These are phyloP conservation scores for Brettanomyces anomalus DNA, from an alignment of 805 yeast species.

Conservation along the genomic window DNA sequence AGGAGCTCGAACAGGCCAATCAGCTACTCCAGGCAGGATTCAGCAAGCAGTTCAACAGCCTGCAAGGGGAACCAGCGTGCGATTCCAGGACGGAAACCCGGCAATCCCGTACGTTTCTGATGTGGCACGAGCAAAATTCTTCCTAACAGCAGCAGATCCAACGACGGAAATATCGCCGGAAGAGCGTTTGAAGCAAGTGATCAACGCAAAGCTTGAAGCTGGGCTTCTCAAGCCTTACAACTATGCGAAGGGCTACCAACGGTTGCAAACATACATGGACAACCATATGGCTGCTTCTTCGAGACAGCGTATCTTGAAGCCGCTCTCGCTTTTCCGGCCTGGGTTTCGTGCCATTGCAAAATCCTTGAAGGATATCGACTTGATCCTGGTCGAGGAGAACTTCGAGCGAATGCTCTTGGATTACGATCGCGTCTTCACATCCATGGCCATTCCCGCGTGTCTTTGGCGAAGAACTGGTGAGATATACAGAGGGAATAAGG, in stretches of 20 bases:
- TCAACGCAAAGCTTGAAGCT: constrained; percentile 89
- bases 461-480: constrained; percentile 97
- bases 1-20: no score
- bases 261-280: constrained; percentile 87
- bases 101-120: constrained; percentile 38
- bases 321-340: constrained; percentile 78
- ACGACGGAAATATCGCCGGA: constrained; percentile 91
- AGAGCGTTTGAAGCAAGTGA: constrained; percentile 85
- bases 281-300: constrained; percentile 80
- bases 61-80: no score
- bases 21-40: no score
- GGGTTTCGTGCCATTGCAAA: constrained; percentile 91
- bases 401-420: constrained; percentile 90
- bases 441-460: constrained; percentile 98
- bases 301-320: constrained; percentile 77
- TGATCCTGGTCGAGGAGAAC: constrained; percentile 86
- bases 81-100: no score
- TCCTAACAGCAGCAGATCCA: constrained; percentile 95
- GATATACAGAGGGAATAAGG: constrained; percentile 89
- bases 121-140: constrained; percentile 86
- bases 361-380: constrained; percentile 81
- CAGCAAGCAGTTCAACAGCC: no score
- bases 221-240: constrained; percentile 88
- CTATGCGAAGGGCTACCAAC: constrained; percentile 87
- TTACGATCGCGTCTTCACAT: constrained; percentile 89